Evolutionary conservation across 2,329 filamentous ascomycete species (phyloP), one percentile per base, ranked within the genome.

Genomic region (Fusarium odoratissimum): DNA sequence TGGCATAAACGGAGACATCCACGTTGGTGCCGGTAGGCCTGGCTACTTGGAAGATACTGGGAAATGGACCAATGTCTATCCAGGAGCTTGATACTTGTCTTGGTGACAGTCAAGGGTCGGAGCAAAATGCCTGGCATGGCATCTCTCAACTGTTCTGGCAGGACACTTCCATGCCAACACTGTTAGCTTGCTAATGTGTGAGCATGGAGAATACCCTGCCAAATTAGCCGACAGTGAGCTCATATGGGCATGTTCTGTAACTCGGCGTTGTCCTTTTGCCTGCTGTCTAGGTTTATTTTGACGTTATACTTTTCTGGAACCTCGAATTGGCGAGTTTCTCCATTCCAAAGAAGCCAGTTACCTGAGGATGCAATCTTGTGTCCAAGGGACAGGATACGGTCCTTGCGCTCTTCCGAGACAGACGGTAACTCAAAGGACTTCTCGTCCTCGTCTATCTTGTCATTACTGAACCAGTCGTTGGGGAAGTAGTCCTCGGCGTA

Each of bases 401-500:
- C 88, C 38, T 85, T 86, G 10, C 91, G 83, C n/a, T 87, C 83
- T 21, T 86, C 85, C 0, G 83, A 84, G 78, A 91, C 91, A 0
- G 88, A 91, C 0, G 89, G 81, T 0, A 88, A 80, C 75, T 93
- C 91, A 49, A 93, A 87, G 21, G 86, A 87, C 45, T 90, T 87
- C 67, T 93, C 91, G 16, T 92, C 90, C n/a, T 93, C 91, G 31
- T 93, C 91, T 9, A 90, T 84, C 64, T 87, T 86, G 3, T 86
- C 85, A 13, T 85, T 84, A 0, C 78, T 73, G 75, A 93, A 93
- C 88, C 89, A 93, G 1, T 84, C 81, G 0, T 80, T 62, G 0
- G 91, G 90, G 59, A 88, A 91, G 62, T 91, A 91, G 16, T 84
- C 83, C 5, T 89, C 84, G 0, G 86, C 83, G 83, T 90, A 93